These are phyloP conservation scores for Penicillium paradoxum DNA, from an alignment of 495 filamentous ascomycete species.

Conservation along the genomic window DNA sequence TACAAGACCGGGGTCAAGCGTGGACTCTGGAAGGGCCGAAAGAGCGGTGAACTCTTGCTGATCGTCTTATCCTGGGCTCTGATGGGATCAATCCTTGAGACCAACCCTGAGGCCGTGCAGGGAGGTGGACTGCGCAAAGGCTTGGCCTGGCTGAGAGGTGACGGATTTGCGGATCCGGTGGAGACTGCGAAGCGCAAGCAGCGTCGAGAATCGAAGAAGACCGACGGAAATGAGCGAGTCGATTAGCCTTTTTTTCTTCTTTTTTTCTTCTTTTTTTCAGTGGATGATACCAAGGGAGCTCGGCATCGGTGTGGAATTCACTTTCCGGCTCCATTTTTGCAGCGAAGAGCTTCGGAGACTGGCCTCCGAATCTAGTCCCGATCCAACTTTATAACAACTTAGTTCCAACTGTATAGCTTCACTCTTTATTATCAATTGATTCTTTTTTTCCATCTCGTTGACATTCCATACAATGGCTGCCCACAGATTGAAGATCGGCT, in stretches of 20 bases:
- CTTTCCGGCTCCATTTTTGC: slow-evolving; percentile 22
- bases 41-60: slow-evolving; percentile 75
- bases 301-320: slow-evolving; percentile 17
- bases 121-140: slow-evolving; percentile 66
- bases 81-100: slow-evolving; percentile 74
- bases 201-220: slow-evolving; percentile 26
- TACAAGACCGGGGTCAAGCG: slow-evolving; percentile 92
- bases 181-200: slow-evolving; percentile 31
- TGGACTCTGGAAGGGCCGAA: slow-evolving; percentile 74
- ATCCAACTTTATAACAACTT: not conserved
- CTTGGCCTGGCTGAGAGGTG: slow-evolving; percentile 68
- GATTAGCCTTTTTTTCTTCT: not conserved
- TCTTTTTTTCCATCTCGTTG: not conserved
- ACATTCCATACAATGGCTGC: slow-evolving; percentile 34
- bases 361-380: slow-evolving; percentile 16
- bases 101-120: slow-evolving; percentile 59
- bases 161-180: slow-evolving; percentile 53
- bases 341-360: slow-evolving; percentile 15
- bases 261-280: not conserved
- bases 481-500: slow-evolving; percentile 43
- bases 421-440: not conserved
- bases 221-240: slow-evolving; percentile 7
- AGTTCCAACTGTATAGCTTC: too few relatives aligned
- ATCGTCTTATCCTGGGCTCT: slow-evolving; percentile 73
- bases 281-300: not conserved